Percentiles rank a stretch among this genome's conserved stretches.
These are phyloP conservation scores for Afroboletus lepidellus DNA, from an alignment of 1,284 basidiomycete species.

Conservation along the genomic window DNA sequence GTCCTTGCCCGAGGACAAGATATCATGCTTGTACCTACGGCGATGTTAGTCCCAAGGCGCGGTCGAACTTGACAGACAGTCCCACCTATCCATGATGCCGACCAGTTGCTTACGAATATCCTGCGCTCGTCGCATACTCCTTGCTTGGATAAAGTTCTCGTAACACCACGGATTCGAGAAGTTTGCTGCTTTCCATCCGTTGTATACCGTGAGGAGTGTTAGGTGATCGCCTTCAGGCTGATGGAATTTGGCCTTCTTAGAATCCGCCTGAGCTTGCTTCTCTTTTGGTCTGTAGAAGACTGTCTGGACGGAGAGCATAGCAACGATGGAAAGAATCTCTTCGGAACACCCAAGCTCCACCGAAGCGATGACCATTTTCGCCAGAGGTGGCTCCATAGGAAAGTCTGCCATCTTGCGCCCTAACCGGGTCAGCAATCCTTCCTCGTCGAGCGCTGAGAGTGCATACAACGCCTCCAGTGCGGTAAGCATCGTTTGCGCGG, in stretches of 20 bases:
- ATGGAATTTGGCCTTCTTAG: slow-evolving; percentile 98
- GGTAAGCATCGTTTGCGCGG: slow-evolving; percentile 92
- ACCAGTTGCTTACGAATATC: slow-evolving; percentile 96
- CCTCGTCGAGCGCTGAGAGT: slow-evolving; percentile 93
- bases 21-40: slow-evolving; percentile 89
- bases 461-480: slow-evolving; percentile 94
- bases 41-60: slow-evolving; percentile 13
- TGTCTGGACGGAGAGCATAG: slow-evolving; percentile 95
- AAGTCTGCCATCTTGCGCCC: slow-evolving; percentile 99
- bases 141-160: slow-evolving; percentile 96
- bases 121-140: slow-evolving; percentile 96
- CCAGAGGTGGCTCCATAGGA: slow-evolving; percentile 94
- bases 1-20: slow-evolving; percentile 87
- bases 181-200: slow-evolving; percentile 95
- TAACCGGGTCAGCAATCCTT: slow-evolving; percentile 89
- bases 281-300: slow-evolving; percentile 99
- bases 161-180: slow-evolving; percentile 98
- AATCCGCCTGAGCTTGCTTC: slow-evolving; percentile 98
- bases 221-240: slow-evolving; percentile 98
- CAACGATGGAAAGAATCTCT: slow-evolving; percentile 94
- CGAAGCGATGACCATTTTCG: slow-evolving; percentile 99
- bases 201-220: slow-evolving; percentile 94
- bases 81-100: slow-evolving; percentile 96
- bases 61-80: slow-evolving; percentile 10
- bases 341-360: slow-evolving; percentile 97